phyloP scores from a whole-genome alignment of 164 flowering plant species.

The Paratinospora sagittata region DNA sequence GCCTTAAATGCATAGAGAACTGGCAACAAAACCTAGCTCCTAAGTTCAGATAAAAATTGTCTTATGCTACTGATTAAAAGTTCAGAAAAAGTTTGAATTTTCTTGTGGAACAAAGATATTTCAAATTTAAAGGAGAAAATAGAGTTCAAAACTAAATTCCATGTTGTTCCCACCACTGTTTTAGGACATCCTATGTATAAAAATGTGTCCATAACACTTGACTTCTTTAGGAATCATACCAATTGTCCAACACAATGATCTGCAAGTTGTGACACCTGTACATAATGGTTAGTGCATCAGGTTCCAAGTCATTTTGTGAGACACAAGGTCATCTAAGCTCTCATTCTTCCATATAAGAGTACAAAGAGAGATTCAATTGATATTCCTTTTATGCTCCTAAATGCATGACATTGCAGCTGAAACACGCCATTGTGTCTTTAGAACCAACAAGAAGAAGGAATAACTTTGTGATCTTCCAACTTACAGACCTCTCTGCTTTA shows the following conservation, averaged over 20 bases:
- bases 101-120: background rate
- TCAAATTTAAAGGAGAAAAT: background rate
- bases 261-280: background rate
- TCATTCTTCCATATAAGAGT: background rate
- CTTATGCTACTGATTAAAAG: background rate
- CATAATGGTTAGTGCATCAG: background rate
- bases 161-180: background rate
- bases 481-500: background rate
- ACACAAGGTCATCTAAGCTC: background rate
- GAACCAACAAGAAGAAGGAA: background rate
- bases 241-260: background rate
- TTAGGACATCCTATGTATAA: background rate
- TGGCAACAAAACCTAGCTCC: background rate
- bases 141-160: background rate
- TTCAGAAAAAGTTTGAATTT: background rate
- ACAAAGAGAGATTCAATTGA: background rate
- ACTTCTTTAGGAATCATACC: background rate
- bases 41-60: background rate
- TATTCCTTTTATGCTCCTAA: background rate
- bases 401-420: background rate
- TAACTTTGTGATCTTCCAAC: background rate
- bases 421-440: background rate
- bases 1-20: no score
- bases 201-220: background rate
- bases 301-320: background rate